Evolutionary conservation across 116 monocot genomes (phyloP).

Genomic region (Posidonia oceanica): DNA sequence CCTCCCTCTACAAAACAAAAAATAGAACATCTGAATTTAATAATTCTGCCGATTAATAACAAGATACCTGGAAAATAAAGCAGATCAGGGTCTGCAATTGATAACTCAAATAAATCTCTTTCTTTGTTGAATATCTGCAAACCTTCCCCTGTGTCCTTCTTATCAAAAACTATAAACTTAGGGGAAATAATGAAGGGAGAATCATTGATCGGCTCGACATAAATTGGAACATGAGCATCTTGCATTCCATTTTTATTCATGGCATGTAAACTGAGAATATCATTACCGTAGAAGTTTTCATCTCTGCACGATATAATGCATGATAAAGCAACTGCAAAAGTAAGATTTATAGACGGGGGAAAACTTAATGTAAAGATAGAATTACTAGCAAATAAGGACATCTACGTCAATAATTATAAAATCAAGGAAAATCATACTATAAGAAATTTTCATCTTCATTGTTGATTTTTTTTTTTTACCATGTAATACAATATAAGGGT

Average conservation of each 20-base stretch:
- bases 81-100: conserved; percentile 52
- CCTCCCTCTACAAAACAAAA: background rate
- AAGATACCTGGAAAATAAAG: conserved; percentile 55
- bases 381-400: background rate
- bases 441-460: background rate
- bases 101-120: conserved; percentile 42
- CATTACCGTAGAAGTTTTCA: conserved; percentile 77
- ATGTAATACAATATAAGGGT: no score
- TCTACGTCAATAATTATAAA: background rate
- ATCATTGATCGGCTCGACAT: conserved; percentile 77
- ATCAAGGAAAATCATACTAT: background rate
- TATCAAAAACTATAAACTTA: conserved; percentile 37
- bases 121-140: conserved; percentile 57
- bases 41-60: background rate
- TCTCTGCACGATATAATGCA: conserved; percentile 29
- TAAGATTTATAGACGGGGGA: no score
- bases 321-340: no score
- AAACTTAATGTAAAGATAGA: no score
- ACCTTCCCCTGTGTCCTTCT: conserved; percentile 27
- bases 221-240: conserved; percentile 56
- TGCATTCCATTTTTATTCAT: conserved; percentile 55
- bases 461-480: no score
- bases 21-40: background rate
- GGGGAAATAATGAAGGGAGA: conserved; percentile 60
- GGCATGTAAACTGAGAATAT: conserved; percentile 54